Evolutionary conservation across 2,329 filamentous ascomycete genomes (phyloP).

Genomic region (Botrytis tulipae): DNA sequence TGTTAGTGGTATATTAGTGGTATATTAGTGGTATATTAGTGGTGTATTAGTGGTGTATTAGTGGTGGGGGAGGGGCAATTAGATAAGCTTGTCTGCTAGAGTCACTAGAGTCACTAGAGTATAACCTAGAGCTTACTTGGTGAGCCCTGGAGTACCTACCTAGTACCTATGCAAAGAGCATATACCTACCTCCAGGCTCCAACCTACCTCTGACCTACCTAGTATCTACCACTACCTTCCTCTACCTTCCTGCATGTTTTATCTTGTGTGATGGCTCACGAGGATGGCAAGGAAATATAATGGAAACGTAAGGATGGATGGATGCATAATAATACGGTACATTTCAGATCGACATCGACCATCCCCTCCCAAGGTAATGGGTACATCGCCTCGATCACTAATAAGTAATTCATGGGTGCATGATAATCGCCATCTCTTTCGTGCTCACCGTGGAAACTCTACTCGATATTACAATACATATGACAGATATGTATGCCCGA

Average conservation of each 20-base stretch:
- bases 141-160: no score
- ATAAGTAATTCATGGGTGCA: constrained; percentile 1
- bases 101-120: no score
- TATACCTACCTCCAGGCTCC: no score
- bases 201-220: no score
- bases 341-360: neutral
- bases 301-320: neutral
- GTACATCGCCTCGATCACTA: neutral
- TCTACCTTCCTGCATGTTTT: neutral
- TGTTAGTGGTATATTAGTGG: no score
- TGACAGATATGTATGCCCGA: neutral
- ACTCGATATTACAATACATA: constrained; percentile 8
- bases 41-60: neutral
- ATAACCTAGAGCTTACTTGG: no score
- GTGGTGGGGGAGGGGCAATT: neutral
- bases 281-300: neutral
- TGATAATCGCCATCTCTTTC: neutral
- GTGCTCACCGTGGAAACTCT: neutral
- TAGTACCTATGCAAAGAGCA: no score
- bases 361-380: neutral
- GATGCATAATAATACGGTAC: neutral
- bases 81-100: neutral
- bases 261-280: neutral
- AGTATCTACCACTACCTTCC: no score
- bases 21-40: no score